Percentiles rank a stretch among this genome's conserved stretches.
These are phyloP conservation scores for Kluyveromyces lactis DNA, from an alignment of 805 yeast species.

Conservation along the genomic window DNA sequence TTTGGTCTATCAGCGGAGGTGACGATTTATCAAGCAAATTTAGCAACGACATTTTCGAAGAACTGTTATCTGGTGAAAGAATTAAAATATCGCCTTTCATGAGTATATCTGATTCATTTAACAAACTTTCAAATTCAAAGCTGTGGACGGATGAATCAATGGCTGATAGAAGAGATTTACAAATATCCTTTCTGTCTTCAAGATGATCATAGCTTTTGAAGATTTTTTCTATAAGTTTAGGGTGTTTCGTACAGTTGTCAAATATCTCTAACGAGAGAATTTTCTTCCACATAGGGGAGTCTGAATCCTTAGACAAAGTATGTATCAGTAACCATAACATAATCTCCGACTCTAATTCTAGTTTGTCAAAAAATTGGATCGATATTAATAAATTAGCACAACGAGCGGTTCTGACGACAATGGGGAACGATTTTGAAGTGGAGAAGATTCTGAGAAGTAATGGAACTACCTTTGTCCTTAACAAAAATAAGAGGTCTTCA, in stretches of 20 bases:
- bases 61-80: constrained; percentile 37
- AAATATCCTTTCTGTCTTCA: constrained; percentile 49
- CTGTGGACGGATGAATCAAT: constrained; percentile 31
- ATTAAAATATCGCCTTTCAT: constrained; percentile 23
- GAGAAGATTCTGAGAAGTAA: constrained; percentile 61
- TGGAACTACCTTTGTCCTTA: constrained; percentile 68
- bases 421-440: constrained; percentile 45
- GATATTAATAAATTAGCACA: constrained; percentile 54
- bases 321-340: constrained; percentile 69
- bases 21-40: constrained; percentile 77
- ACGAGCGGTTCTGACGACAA: constrained; percentile 68
- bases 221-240: constrained; percentile 40
- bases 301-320: constrained; percentile 49
- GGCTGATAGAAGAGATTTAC: constrained; percentile 45
- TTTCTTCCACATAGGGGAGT: constrained; percentile 62
- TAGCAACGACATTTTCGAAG: constrained; percentile 46
- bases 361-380: constrained; percentile 46
- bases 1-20: constrained; percentile 58
- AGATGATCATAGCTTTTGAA: constrained; percentile 54
- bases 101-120: constrained; percentile 31
- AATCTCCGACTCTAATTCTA: constrained; percentile 76
- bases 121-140: constrained; percentile 21
- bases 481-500: constrained; percentile 55
- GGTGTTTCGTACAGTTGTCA: constrained; percentile 50
- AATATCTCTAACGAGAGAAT: constrained; percentile 67